phyloP scores from a whole-genome alignment of 1,284 basidiomycete species.

The Cutaneotrichosporon cavernicola region DNA sequence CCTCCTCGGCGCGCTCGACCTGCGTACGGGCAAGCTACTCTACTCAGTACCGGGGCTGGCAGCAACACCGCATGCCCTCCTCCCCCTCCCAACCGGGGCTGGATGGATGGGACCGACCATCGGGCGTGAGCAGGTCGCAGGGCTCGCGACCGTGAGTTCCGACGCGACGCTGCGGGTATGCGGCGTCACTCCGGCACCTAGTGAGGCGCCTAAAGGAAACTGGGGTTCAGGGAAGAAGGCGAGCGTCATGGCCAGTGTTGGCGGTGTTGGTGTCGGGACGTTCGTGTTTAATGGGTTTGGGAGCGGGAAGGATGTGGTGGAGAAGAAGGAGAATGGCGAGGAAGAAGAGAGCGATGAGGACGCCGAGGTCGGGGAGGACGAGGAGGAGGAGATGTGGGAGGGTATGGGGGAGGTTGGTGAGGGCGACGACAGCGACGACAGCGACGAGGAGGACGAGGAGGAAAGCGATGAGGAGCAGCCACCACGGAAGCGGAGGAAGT shows the following conservation, averaged over 20 bases:
- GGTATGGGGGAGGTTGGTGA: constrained; percentile 32
- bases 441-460: constrained; percentile 48
- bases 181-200: constrained; percentile 62
- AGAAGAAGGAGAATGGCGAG: constrained; percentile 28
- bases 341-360: constrained; percentile 35
- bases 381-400: constrained; percentile 37
- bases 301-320: constrained; percentile 56
- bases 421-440: constrained; percentile 31
- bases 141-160: constrained; percentile 42
- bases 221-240: constrained; percentile 66
- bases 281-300: constrained; percentile 59
- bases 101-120: constrained; percentile 7
- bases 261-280: constrained; percentile 60
- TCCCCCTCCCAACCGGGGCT: constrained; percentile 32
- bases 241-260: constrained; percentile 65
- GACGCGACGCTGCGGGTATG: constrained; percentile 65
- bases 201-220: constrained; percentile 56
- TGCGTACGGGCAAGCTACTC: constrained; percentile 67
- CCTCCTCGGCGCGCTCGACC: constrained; percentile 68
- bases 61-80: constrained; percentile 41
- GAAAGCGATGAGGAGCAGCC: constrained; percentile 13
- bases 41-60: constrained; percentile 63
- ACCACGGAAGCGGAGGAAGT: constrained; percentile 11
- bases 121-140: constrained; percentile 18
- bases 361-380: constrained; percentile 33